Conservation (phyloP, 2,329 filamentous ascomycete genomes). For the Dothiorella sarmentorum region DNA sequence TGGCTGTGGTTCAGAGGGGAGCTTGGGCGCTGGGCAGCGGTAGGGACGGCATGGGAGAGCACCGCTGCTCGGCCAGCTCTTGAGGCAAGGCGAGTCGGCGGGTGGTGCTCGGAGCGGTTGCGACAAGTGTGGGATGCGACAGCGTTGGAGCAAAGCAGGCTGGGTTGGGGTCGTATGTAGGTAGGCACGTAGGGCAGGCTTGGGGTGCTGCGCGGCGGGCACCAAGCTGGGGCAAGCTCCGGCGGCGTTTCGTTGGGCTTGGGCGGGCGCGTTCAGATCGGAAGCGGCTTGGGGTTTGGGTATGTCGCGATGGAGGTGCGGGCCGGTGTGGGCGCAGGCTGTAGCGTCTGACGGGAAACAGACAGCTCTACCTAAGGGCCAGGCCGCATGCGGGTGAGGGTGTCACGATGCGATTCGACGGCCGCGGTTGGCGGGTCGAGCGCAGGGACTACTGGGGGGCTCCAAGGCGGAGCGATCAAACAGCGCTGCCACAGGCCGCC, state of each 20-base stretch:
- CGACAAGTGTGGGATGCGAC: slow-evolving; percentile 2
- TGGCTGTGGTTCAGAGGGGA: slow-evolving; percentile 23
- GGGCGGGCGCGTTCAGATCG: not conserved
- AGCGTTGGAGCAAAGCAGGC: not conserved
- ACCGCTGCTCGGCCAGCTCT: slow-evolving; percentile 15
- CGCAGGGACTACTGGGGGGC: slow-evolving; percentile 7
- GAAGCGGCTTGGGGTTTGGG: not conserved
- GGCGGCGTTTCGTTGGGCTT: not conserved
- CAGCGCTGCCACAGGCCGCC: slow-evolving; percentile 16
- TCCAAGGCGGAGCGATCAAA: slow-evolving; percentile 15
- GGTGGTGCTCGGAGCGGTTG: not conserved
- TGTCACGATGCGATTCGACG: slow-evolving; percentile 17
- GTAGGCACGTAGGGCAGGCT: slow-evolving; percentile 4
- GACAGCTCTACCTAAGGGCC: slow-evolving; percentile 9
- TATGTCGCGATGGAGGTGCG: not conserved
- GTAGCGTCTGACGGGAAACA: slow-evolving; percentile 17
- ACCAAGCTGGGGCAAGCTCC: slow-evolving; percentile 1
- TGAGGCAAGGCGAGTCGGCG: not conserved
- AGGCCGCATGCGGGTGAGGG: slow-evolving; percentile 10
- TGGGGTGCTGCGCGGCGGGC: not conserved
- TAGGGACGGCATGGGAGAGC: slow-evolving; percentile 19
- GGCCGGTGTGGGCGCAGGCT: slow-evolving; percentile 5
- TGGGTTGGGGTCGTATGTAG: not conserved
- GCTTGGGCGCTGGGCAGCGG: slow-evolving; percentile 19
- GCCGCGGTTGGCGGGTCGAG: slow-evolving; percentile 12